Evolutionary conservation across 176 grass and related monocot species (phyloP).

Genomic region (Cenchrus purpureus): DNA sequence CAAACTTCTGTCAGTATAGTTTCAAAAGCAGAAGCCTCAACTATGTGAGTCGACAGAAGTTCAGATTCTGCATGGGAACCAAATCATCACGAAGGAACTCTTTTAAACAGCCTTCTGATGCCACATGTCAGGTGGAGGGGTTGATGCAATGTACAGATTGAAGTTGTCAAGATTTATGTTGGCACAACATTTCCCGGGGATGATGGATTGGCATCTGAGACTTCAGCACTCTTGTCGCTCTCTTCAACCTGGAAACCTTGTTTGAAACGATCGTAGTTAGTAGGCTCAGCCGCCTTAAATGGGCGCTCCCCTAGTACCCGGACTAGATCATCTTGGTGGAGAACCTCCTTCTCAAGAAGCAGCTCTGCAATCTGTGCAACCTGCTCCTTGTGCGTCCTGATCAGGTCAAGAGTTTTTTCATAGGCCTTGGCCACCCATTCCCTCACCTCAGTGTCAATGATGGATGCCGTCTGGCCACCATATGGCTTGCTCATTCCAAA

Average conservation of each 20-base stretch:
- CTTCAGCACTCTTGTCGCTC: conserved; percentile 41
- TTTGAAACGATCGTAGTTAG: conserved; percentile 85
- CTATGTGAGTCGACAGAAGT: neutral
- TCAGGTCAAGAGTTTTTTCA: conserved; percentile 60
- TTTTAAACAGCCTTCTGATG: conserved; percentile 25
- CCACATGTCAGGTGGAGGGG: neutral
- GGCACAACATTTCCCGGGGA: conserved; percentile 47
- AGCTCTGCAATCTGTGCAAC: conserved; percentile 77
- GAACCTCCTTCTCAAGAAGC: conserved; percentile 86
- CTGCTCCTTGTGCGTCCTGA: conserved; percentile 77
- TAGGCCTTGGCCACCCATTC: conserved; percentile 91
- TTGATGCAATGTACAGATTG: conserved; percentile 10
- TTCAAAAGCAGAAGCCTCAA: neutral
- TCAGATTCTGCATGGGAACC: conserved; percentile 1
- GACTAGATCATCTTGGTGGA: conserved; percentile 88
- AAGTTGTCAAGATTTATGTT: conserved; percentile 33
- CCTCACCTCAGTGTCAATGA: conserved; percentile 85
- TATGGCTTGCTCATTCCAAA: conserved; percentile 77
- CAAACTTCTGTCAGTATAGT: neutral
- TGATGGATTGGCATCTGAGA: conserved; percentile 39
- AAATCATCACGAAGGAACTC: conserved; percentile 14
- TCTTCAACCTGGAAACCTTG: conserved; percentile 68
- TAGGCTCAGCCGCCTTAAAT: conserved; percentile 62
- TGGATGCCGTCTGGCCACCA: conserved; percentile 64
- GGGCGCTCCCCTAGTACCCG: conserved; percentile 75